A percentile compares a stretch with the other conserved stretches of the same genome.
Evolutionary conservation across 805 yeast species (phyloP).

Genomic region (Hanseniaspora singularis): DNA sequence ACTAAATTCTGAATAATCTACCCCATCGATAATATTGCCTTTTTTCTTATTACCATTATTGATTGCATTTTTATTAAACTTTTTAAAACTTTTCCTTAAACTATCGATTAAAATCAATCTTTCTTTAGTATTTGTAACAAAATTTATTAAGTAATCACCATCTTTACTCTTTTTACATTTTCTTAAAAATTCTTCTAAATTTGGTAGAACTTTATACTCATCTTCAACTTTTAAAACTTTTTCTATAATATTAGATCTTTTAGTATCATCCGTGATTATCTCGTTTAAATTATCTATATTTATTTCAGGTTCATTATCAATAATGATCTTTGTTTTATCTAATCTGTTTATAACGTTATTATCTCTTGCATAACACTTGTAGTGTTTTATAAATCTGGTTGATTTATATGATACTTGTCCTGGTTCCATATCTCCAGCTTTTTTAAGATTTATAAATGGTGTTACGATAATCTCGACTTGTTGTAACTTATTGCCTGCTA

Average conservation of each 20-base stretch:
- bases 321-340: slow-evolving; percentile 49
- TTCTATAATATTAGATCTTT: neutral
- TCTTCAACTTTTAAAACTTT: neutral
- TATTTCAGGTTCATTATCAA: slow-evolving; percentile 21
- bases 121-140: slow-evolving; percentile 19
- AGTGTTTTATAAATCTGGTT: slow-evolving; percentile 40
- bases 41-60: slow-evolving; percentile 10
- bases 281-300: neutral
- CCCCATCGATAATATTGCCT: slow-evolving; percentile 11
- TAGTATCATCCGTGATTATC: neutral
- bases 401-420: slow-evolving; percentile 71
- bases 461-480: slow-evolving; percentile 59
- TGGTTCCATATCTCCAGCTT: slow-evolving; percentile 58
- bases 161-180: slow-evolving; percentile 27
- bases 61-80: slow-evolving; percentile 15
- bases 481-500: slow-evolving; percentile 59
- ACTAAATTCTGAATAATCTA: slow-evolving; percentile 9
- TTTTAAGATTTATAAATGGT: slow-evolving; percentile 57
- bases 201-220: slow-evolving; percentile 1
- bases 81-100: slow-evolving; percentile 19
- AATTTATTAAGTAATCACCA: slow-evolving; percentile 21
- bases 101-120: slow-evolving; percentile 22
- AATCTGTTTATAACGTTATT: slow-evolving; percentile 50
- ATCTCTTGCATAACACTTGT: slow-evolving; percentile 44
- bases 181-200: slow-evolving; percentile 23